Conservation (phyloP, 2,329 filamentous ascomycete species). For the Monilinia polystroma region DNA sequence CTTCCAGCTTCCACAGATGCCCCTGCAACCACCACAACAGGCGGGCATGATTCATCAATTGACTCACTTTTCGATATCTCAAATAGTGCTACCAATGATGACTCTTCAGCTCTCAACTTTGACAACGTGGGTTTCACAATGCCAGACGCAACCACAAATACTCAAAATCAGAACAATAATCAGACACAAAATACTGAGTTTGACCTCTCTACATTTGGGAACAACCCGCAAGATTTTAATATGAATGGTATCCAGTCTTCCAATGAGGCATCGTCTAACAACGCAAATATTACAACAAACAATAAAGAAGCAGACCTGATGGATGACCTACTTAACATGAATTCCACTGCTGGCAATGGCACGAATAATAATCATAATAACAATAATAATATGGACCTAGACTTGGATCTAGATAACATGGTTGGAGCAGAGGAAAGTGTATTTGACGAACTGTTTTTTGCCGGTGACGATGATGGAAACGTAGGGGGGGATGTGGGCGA, state of each 20-base stretch:
- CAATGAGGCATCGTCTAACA: constrained; percentile 27
- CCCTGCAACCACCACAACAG: constrained; percentile 26
- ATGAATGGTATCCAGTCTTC: constrained; percentile 39
- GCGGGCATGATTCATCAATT: constrained; percentile 33
- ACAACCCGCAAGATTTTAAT: constrained; percentile 43
- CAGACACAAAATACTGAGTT: constrained; percentile 36
- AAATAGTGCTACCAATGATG: constrained; percentile 28
- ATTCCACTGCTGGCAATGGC: not conserved
- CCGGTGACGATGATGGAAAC: constrained; percentile 28
- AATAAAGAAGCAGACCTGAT: constrained; percentile 27
- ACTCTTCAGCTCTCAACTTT: constrained; percentile 32
- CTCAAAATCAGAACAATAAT: constrained; percentile 28
- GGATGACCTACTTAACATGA: constrained; percentile 32
- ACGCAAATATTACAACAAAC: constrained; percentile 21
- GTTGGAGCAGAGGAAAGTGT: constrained; percentile 39
- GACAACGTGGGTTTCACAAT: constrained; percentile 37
- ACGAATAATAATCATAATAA: constrained; percentile 11
- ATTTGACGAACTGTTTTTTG: constrained; percentile 39
- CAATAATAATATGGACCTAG: constrained; percentile 45
- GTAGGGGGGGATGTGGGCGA: constrained; percentile 28
- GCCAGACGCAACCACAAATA: constrained; percentile 26
- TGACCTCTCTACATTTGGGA: constrained; percentile 39
- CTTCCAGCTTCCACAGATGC: constrained; percentile 20
- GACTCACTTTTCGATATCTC: constrained; percentile 37
- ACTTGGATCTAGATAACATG: constrained; percentile 54